These are phyloP conservation scores for Astragalus membranaceus DNA, from an alignment of 306 rosid species.

Conservation along the genomic window DNA sequence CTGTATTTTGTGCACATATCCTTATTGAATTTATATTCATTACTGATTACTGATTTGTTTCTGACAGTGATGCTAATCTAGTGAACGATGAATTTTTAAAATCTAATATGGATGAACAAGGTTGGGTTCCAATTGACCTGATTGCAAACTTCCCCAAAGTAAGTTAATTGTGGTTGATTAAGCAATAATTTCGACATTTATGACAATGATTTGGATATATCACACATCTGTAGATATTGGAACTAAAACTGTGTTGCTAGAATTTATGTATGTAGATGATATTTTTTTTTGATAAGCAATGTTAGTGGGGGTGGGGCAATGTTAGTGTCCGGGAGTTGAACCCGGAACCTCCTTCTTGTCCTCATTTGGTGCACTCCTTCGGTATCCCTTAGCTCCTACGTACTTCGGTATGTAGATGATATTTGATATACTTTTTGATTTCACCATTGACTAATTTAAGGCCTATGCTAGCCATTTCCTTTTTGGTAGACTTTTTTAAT, in stretches of 20 bases:
- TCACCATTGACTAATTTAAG: no score
- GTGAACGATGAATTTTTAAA: not conserved
- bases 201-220: not conserved
- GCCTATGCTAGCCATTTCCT: no score
- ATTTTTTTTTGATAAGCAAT: no score
- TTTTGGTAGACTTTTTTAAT: no score
- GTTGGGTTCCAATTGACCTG: not conserved
- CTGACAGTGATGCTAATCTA: not conserved
- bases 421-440: not conserved
- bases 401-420: not conserved
- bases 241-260: not conserved
- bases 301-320: no score
- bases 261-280: not conserved
- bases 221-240: not conserved
- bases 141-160: not conserved
- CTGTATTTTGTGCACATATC: not conserved
- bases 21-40: not conserved
- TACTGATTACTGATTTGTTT: not conserved
- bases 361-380: no score
- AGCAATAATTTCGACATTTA: not conserved
- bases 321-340: no score
- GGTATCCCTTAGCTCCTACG: no score
- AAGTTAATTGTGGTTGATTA: constrained; percentile 15
- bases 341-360: no score
- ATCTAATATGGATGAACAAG: not conserved